These are phyloP conservation scores for Eucalyptus curtisii DNA, from an alignment of 345 rosid species.

Conservation along the genomic window DNA sequence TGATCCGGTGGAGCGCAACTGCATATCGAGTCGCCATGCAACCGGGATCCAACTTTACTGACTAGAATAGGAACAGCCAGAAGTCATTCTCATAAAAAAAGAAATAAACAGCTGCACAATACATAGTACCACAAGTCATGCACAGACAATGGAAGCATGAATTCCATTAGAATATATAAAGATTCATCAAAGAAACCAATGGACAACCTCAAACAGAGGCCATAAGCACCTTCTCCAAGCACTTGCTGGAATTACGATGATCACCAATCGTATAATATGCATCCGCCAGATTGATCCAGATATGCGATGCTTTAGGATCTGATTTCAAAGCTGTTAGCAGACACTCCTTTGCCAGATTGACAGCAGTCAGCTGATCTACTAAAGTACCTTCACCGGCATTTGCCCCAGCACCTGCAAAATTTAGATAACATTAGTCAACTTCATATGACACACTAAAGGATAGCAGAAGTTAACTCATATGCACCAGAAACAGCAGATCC, in stretches of 20 bases:
- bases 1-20: conserved; percentile 80
- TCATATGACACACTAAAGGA: neutral
- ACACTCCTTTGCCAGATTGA: conserved; percentile 80
- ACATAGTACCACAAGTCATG: neutral
- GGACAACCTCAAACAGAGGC: conserved; percentile 18
- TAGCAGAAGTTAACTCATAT: neutral
- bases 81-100: neutral
- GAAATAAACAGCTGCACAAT: neutral
- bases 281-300: conserved; percentile 73
- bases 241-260: conserved; percentile 79
- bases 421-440: neutral
- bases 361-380: conserved; percentile 40
- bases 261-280: conserved; percentile 69
- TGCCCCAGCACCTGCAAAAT: conserved; percentile 76
- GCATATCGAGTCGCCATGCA: conserved; percentile 94
- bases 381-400: conserved; percentile 50
- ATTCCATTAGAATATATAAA: conserved; percentile 9
- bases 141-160: neutral
- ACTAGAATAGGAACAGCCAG: conserved; percentile 22
- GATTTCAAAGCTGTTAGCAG: conserved; percentile 56
- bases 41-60: conserved; percentile 85
- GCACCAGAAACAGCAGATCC: neutral
- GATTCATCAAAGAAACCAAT: conserved; percentile 5
- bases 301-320: conserved; percentile 84
- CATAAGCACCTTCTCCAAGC: conserved; percentile 98